phyloP scores from a whole-genome alignment of 441 rosid species.

The Hura crepitans region DNA sequence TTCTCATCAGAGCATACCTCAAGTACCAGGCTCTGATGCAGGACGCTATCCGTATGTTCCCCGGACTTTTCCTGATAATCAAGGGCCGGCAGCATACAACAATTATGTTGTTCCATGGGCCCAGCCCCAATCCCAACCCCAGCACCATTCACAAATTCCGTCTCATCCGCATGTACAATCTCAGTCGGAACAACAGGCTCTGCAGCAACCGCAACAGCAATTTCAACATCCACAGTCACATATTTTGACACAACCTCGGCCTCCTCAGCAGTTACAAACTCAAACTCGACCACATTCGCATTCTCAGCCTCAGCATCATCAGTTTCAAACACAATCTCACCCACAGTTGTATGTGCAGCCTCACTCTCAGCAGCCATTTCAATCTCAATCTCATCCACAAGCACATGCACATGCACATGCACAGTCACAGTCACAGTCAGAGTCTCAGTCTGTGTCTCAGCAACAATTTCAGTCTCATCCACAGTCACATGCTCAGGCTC shows the following conservation, averaged over 20 bases:
- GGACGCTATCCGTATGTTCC: slow-evolving; percentile 41
- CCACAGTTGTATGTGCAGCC: no score
- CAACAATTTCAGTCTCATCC: slow-evolving; percentile 17
- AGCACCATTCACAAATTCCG: slow-evolving; percentile 20
- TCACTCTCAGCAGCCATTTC: slow-evolving; percentile 15
- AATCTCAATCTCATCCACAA: slow-evolving; percentile 26
- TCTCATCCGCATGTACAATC: slow-evolving; percentile 25
- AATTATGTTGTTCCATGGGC: slow-evolving; percentile 94
- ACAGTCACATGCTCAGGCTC: slow-evolving; percentile 4
- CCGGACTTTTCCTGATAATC: slow-evolving; percentile 36
- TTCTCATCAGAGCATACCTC: slow-evolving; percentile 37
- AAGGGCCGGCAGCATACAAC: slow-evolving; percentile 40
- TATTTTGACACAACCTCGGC: neutral
- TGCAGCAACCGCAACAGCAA: slow-evolving; percentile 23
- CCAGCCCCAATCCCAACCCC: slow-evolving; percentile 44
- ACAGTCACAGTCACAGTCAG: no score
- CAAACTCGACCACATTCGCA: no score
- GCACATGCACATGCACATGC: slow-evolving; percentile 7
- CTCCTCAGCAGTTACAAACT: no score
- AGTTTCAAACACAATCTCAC: no score
- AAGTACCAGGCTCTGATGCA: slow-evolving; percentile 38
- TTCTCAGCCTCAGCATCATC: no score
- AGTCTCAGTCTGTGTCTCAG: slow-evolving; percentile 17
- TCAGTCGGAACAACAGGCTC: slow-evolving; percentile 21
- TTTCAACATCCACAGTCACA: slow-evolving; percentile 17